These are phyloP conservation scores for Hansenula sp. DNA, from an alignment of 1,139 yeast species.

Conservation along the genomic window DNA sequence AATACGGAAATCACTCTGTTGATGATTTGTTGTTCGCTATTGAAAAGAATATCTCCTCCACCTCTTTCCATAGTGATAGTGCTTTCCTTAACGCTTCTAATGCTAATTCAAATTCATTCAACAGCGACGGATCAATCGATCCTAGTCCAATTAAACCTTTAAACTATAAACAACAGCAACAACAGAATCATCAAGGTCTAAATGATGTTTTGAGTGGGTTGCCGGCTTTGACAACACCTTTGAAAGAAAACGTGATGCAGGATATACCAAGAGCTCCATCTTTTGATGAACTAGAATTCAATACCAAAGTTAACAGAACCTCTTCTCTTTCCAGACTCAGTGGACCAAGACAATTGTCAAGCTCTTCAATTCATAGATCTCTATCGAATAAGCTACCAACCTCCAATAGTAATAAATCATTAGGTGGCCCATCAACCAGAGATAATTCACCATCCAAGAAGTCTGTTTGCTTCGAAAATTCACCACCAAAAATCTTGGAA, in stretches of 20 bases:
- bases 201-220: conserved; percentile 1
- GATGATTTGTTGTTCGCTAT: conserved; percentile 22
- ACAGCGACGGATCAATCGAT: conserved; percentile 10
- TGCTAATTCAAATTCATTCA: conserved; percentile 8
- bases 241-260: conserved; percentile 17
- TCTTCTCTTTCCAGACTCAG: conserved; percentile 20
- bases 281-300: conserved; percentile 22
- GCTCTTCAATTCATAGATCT: conserved; percentile 16
- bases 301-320: conserved; percentile 21
- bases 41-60: conserved; percentile 20
- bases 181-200: conserved; percentile 8
- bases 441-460: conserved; percentile 29
- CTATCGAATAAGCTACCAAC: conserved; percentile 14
- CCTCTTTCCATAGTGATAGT: conserved; percentile 9
- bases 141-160: conserved; percentile 22
- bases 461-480: conserved; percentile 29
- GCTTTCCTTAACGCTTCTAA: neutral
- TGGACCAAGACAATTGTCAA: conserved; percentile 23
- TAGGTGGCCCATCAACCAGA: conserved; percentile 10
- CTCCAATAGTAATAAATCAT: conserved; percentile 11
- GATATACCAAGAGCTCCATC: conserved; percentile 24
- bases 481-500: conserved; percentile 33
- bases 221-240: neutral
- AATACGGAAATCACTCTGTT: conserved; percentile 17
- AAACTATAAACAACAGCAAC: conserved; percentile 15